phyloP scores from a whole-genome alignment of 1,284 basidiomycete species.

The Stereum hirsutum region DNA sequence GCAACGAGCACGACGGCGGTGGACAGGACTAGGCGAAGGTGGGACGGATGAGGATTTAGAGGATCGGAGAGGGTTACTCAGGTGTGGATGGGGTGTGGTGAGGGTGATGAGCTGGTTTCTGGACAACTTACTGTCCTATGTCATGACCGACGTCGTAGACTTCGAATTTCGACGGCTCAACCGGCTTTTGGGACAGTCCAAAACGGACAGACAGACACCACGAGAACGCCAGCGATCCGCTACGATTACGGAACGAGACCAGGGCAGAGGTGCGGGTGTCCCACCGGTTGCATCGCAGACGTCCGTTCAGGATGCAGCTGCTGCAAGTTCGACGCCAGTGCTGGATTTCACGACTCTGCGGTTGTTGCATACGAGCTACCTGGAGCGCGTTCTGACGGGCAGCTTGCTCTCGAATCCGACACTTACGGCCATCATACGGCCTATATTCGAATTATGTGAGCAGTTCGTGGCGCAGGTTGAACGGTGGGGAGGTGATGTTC shows the following conservation, averaged over 20 bases:
- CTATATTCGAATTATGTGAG: constrained; percentile 76
- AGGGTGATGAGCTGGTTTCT: constrained; percentile 88
- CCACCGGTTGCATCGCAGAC: background rate
- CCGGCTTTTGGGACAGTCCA: constrained; percentile 29
- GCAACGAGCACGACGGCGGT: constrained; percentile 71
- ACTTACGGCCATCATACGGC: constrained; percentile 54
- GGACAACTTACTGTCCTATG: constrained; percentile 72
- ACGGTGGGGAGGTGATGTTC: constrained; percentile 86
- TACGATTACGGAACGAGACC: background rate
- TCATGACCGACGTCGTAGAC: constrained; percentile 87
- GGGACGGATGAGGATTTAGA: constrained; percentile 66
- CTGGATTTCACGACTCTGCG: constrained; percentile 84
- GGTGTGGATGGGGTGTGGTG: constrained; percentile 80
- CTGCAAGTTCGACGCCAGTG: background rate
- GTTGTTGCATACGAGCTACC: constrained; percentile 70
- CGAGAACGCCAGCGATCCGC: background rate
- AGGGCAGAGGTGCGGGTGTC: too few species aligned
- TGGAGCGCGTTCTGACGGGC: constrained; percentile 74
- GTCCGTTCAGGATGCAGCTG: background rate
- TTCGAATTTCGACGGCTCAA: constrained; percentile 71
- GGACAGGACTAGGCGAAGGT: constrained; percentile 83
- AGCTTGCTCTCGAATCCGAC: constrained; percentile 66
- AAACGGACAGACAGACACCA: background rate
- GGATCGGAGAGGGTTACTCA: constrained; percentile 50
- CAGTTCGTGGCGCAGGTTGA: constrained; percentile 79